Evolutionary conservation across 1,284 basidiomycete species (phyloP).

Genomic region (Mycena citricolor): DNA sequence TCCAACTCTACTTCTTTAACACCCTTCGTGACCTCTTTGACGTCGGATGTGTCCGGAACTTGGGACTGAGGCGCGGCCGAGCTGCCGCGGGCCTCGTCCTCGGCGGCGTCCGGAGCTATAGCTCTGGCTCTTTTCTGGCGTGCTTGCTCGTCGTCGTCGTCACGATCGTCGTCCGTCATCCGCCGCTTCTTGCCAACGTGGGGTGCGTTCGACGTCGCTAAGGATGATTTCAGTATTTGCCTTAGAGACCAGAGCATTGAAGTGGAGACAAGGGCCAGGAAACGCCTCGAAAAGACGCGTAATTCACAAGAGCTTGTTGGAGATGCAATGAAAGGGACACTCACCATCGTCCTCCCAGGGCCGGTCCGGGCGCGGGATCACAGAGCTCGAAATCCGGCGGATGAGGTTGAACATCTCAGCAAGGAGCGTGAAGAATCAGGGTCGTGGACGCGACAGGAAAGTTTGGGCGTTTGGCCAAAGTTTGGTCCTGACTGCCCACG

Average conservation of each 20-base stretch:
- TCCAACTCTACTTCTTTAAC: conserved; percentile 66
- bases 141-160: conserved; percentile 41
- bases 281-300: conserved; percentile 18
- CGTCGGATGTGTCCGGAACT: conserved; percentile 44
- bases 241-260: conserved; percentile 23
- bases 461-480: too few relatives aligned
- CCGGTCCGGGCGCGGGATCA: conserved; percentile 67
- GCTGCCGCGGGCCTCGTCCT: conserved; percentile 23
- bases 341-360: conserved; percentile 75
- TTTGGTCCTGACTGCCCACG: too few relatives aligned
- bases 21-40: conserved; percentile 69
- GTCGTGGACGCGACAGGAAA: too few relatives aligned
- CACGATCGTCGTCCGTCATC: conserved; percentile 51
- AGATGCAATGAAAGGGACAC: conserved; percentile 28
- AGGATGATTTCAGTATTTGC: too few relatives aligned
- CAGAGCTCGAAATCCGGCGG: conserved; percentile 67
- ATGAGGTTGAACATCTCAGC: conserved; percentile 77
- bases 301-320: conserved; percentile 21
- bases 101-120: conserved; percentile 25
- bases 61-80: conserved; percentile 24
- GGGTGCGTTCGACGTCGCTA: conserved; percentile 74
- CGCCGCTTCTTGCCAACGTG: conserved; percentile 66
- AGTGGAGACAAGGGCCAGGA: conserved; percentile 18
- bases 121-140: conserved; percentile 47
- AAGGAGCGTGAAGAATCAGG: too few relatives aligned